Conservation (phyloP, 192 early-diverging fungal genomes). For the Entomortierella lignicola region DNA sequence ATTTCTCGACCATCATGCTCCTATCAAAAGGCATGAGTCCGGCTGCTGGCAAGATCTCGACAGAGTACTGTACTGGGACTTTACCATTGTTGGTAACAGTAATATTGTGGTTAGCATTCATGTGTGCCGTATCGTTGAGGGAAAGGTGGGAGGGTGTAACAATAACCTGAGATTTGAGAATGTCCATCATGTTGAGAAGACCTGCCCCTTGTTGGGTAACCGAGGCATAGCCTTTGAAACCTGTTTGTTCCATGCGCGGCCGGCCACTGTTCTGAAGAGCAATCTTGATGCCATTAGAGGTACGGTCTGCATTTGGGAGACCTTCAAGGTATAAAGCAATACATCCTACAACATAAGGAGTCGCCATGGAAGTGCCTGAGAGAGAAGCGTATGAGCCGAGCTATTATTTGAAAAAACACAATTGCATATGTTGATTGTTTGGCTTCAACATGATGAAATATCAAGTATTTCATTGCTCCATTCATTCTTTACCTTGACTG, state of each 20-base stretch:
- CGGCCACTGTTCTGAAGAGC: constrained; percentile 47
- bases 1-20: constrained; percentile 36
- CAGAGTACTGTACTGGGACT: constrained; percentile 23
- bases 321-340: constrained; percentile 53
- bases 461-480: no score
- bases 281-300: constrained; percentile 42
- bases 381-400: constrained; percentile 63
- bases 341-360: constrained; percentile 64
- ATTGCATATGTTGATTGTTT: no score
- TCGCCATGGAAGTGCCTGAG: constrained; percentile 78
- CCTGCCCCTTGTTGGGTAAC: constrained; percentile 78
- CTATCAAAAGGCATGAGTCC: constrained; percentile 54
- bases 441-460: no score
- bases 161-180: constrained; percentile 62
- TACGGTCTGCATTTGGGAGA: constrained; percentile 26
- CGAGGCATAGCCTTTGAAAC: constrained; percentile 48
- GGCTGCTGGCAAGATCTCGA: constrained; percentile 41
- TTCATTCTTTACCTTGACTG: constrained; percentile 54
- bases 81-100: constrained; percentile 56
- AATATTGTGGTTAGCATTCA: constrained; percentile 45
- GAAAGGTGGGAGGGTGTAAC: constrained; percentile 68
- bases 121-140: constrained; percentile 63
- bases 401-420: constrained; percentile 32
- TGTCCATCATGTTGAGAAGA: constrained; percentile 74
- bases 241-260: constrained; percentile 27